These are phyloP conservation scores for Solanum pennellii DNA, from an alignment of 257 asterid genomes.

Conservation along the genomic window DNA sequence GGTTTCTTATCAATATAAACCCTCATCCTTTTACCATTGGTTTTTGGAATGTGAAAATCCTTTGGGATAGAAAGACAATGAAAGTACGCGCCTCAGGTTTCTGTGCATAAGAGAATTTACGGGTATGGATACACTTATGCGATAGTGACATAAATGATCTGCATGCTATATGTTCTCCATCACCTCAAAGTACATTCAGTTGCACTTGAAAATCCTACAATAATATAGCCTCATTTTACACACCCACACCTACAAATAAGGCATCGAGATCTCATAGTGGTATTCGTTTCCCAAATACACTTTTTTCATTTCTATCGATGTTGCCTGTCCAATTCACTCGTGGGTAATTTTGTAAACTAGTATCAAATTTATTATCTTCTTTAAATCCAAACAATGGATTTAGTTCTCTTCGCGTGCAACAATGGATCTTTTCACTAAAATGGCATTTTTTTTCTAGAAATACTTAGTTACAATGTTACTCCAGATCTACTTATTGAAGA, in stretches of 20 bases:
- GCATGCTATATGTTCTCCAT: conserved; percentile 1
- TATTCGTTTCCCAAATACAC: not conserved
- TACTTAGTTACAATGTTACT: not conserved
- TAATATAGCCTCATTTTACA: not conserved
- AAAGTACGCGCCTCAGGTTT: not conserved
- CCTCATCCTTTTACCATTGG: not conserved
- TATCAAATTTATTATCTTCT: not conserved
- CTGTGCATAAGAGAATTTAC: too few relatives aligned
- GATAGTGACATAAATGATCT: not conserved
- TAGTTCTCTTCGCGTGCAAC: not conserved
- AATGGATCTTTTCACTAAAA: not conserved
- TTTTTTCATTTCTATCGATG: not conserved
- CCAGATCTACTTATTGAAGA: not conserved
- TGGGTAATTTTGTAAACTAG: not conserved
- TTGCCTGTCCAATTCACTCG: not conserved
- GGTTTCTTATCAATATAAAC: not conserved
- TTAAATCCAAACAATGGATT: not conserved
- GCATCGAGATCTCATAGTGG: not conserved
- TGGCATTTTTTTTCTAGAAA: not conserved
- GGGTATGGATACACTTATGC: not conserved
- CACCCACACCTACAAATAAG: not conserved
- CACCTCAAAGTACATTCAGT: not conserved
- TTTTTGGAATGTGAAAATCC: not conserved
- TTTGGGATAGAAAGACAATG: not conserved
- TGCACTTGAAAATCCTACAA: conserved; percentile 8